Conservation (phyloP, 768 basidiomycete species). For the Pilatotrama ljubarskyi region DNA sequence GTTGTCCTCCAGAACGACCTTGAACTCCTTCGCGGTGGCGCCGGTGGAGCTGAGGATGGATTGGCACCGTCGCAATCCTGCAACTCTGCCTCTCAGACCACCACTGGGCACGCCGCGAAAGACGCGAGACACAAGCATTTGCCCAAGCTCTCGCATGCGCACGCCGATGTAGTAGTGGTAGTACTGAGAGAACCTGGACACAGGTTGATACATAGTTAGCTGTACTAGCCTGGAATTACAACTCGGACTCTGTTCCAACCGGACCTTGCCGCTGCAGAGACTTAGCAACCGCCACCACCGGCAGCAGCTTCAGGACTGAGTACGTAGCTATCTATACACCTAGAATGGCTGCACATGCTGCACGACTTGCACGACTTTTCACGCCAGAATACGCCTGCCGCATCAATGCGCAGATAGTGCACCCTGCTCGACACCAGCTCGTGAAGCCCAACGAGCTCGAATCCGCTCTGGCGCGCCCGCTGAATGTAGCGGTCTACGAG, state of each 20-base stretch:
- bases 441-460: conserved; percentile 39
- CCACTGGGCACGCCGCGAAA: not conserved
- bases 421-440: conserved; percentile 30
- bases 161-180: too few relatives aligned
- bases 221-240: too few relatives aligned
- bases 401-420: conserved; percentile 38
- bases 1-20: conserved; percentile 26
- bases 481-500: conserved; percentile 33
- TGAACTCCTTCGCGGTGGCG: conserved; percentile 20
- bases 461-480: conserved; percentile 33
- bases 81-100: too few relatives aligned
- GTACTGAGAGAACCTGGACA: too few relatives aligned
- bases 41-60: conserved; percentile 7
- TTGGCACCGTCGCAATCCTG: too few relatives aligned
- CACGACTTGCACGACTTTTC: conserved; percentile 34
- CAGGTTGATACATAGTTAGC: too few relatives aligned
- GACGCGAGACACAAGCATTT: not conserved
- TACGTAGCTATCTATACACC: too few relatives aligned
- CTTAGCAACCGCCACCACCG: too few relatives aligned
- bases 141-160: too few relatives aligned
- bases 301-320: too few relatives aligned
- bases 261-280: too few relatives aligned
- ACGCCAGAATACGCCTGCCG: conserved; percentile 29
- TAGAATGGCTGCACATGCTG: conserved; percentile 22
- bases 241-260: too few relatives aligned